phyloP scores from a whole-genome alignment of 768 basidiomycete genomes.

The Boletellus emodensis region DNA sequence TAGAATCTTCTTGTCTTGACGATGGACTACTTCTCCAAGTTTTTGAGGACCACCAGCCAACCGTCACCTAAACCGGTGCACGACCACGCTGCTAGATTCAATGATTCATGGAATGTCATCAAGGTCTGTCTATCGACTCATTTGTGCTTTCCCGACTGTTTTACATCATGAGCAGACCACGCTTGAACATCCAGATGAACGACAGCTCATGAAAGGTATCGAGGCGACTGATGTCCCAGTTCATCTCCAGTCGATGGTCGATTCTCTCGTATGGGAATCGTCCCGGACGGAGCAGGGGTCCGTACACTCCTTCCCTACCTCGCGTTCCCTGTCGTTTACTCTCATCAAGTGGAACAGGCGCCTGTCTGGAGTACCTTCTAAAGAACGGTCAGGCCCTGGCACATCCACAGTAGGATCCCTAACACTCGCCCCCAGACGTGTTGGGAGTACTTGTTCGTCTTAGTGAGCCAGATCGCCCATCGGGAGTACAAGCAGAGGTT shows the following conservation, averaged over 20 bases:
- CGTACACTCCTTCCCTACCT: constrained; percentile 28
- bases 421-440: constrained; percentile 51
- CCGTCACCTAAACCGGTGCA: constrained; percentile 45
- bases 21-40: constrained; percentile 89
- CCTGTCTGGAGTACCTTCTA: constrained; percentile 85
- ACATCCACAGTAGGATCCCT: not conserved
- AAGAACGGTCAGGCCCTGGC: constrained; percentile 62
- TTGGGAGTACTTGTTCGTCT: constrained; percentile 80
- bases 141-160: not conserved
- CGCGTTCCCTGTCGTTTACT: constrained; percentile 7
- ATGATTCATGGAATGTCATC: constrained; percentile 69
- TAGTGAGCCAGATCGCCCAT: constrained; percentile 79
- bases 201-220: constrained; percentile 80
- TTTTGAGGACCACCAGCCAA: constrained; percentile 46
- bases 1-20: not conserved
- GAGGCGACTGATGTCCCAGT: constrained; percentile 75
- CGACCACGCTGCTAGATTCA: constrained; percentile 72
- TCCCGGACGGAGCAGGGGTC: constrained; percentile 85
- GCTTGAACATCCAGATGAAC: constrained; percentile 83
- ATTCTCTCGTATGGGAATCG: constrained; percentile 82
- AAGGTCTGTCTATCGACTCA: constrained; percentile 44
- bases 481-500: constrained; percentile 89
- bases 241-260: constrained; percentile 75
- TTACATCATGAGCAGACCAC: constrained; percentile 55
- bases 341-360: constrained; percentile 68